Evolutionary conservation across 495 filamentous ascomycete species (phyloP), one percentile per base, ranked within the genome.

Genomic region (Aspergillus nanangensis): DNA sequence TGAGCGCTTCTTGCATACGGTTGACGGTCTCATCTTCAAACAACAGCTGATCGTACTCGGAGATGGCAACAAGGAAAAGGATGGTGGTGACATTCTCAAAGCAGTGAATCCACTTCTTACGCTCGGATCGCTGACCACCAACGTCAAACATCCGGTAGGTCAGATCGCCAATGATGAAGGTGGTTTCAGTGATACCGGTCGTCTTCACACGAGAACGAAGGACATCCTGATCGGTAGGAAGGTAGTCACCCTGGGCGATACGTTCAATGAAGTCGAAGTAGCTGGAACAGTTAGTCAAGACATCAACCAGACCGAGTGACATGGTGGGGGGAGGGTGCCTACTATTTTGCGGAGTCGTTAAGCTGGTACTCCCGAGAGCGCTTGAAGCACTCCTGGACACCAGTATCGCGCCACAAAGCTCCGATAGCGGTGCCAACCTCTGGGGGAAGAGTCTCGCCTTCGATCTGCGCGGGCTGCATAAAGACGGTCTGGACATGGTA

Each of bases 31-130:
- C 75, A 48, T 98, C 93, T 69, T 98, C 93, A 63, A 98, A 96
- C 18, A 98, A 79, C 53, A 96, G 76, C 70, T 97, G 93, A 65
- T 98, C 93, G 77, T 98, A 98, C 65, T 96, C 93, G 58, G 93
- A 97, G 64, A 98, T 98, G 66, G 93, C 93, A 45, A 97, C 93
- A 45, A 98, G 71, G 83, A 98, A 98, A 27, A 98, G 86, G 56
- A 98, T 95, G 14, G 93, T 95, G 36, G 92, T 96, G 60, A 98
- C 93, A 58, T 98, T 97, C 75, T 98, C 93, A 73, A 98, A 98
- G 76, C 92, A 95, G 75, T 99, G 93, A 48, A 99, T 99, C 93
- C 93, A 99, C 84, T 99, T 99, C 86, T 99, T 99, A 53, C 93
- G 87, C 70, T 99, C 93, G 1, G 94, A 97, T 56, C 93, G 86